These are phyloP conservation scores for Dactylis glomerata DNA, from an alignment of 176 grass and related monocot genomes.

Conservation along the genomic window DNA sequence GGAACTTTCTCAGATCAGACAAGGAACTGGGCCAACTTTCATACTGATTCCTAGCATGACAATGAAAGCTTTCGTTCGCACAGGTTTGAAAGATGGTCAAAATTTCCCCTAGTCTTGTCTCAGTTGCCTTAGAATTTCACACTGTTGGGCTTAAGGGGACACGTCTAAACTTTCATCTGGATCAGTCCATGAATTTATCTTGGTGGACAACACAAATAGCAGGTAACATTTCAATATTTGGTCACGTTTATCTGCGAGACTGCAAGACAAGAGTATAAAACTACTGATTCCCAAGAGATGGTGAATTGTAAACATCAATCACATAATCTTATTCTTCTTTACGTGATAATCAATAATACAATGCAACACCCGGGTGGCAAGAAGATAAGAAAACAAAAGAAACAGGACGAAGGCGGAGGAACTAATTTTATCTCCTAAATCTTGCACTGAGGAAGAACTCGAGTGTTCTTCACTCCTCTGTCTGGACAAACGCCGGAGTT, in stretches of 20 bases:
- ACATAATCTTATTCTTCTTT: slow-evolving; percentile 29
- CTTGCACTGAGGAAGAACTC: slow-evolving; percentile 28
- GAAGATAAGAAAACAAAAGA: neutral
- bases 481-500: neutral
- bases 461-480: slow-evolving; percentile 44
- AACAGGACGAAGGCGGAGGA: neutral
- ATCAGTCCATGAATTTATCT: neutral
- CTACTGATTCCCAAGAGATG: neutral
- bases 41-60: slow-evolving; percentile 12
- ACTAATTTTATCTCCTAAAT: slow-evolving; percentile 15
- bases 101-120: slow-evolving; percentile 13
- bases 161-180: slow-evolving; percentile 4
- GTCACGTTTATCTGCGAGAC: neutral
- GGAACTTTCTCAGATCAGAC: slow-evolving; percentile 3
- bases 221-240: neutral
- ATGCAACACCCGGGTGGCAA: neutral
- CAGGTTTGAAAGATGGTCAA: neutral
- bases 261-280: neutral
- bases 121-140: slow-evolving; percentile 7
- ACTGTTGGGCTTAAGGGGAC: slow-evolving; percentile 17
- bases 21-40: neutral
- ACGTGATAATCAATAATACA: slow-evolving; percentile 30
- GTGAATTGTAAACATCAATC: neutral
- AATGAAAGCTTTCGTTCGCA: slow-evolving; percentile 14
- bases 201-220: neutral